Evolutionary conservation across 768 basidiomycete genomes (phyloP), one percentile per base, ranked within the genome.

Genomic region (Pleurotus pulmonarius): DNA sequence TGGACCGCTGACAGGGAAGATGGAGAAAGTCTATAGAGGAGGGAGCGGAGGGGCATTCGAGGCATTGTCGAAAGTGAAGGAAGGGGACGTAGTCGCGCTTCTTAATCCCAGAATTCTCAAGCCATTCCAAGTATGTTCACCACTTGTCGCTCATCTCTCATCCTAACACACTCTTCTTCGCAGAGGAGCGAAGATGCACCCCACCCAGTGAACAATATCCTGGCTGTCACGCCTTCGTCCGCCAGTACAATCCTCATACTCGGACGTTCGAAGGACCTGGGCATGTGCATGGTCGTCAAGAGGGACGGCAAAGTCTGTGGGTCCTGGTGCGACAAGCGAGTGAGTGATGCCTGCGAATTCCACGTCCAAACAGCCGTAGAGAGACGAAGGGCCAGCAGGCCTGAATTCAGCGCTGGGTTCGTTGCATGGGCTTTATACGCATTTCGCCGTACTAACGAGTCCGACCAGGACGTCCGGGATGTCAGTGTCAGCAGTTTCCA

Each of bases 41-140:
- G 96, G 96, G 2, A 94, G 92, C 61, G 83, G 86, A 5, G 97
- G 97, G 4, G 95, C 94, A 3, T 98, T 91, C 65, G 97, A 98
- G 68, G 76, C 81, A 49, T 83, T 90, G 74, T 87, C 90, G 48
- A 92, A 92, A 64, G 70, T 96, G 55, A 85, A 84, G 58, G 90
- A 94, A 61, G 97, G 97, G 2, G 88, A 92, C 46, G 94, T 98
- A 4, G 76, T 98, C 40, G 91, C 93, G 1, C 77, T 99, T 41
- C 74, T 98, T 16, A 97, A 96, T 64, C 94, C 97, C 0, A 81
- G 80, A 53, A 82, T 98, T 45, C 73, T 97, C 56, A 91, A 91
- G 64, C 94, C 94, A 9, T 88, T 89, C 60, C 86, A 91, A 71
- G 93, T 93, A 54, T 57, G 82, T 61, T 29, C 25, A 12, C 9